Percentiles rank a stretch among this genome's conserved stretches.
phyloP scores from a whole-genome alignment of 2,329 filamentous ascomycete genomes.

The Mollisiaceae sp. region DNA sequence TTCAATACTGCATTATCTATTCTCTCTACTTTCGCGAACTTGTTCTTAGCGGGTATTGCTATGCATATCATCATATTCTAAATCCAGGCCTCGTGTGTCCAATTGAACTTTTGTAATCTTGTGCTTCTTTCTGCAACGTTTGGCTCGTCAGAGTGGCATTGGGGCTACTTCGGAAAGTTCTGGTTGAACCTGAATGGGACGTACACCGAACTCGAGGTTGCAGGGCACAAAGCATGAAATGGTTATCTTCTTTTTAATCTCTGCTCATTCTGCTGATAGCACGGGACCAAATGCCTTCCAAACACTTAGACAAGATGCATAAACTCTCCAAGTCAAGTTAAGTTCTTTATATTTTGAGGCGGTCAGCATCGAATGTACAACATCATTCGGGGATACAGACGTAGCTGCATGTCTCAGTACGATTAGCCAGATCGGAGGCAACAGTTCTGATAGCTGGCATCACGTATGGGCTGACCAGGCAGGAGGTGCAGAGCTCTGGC shows the following conservation, averaged over 20 bases:
- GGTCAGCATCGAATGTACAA: slow-evolving; percentile 47
- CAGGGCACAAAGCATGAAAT: background rate
- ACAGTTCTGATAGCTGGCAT: slow-evolving; percentile 49
- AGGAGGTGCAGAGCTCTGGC: slow-evolving; percentile 43
- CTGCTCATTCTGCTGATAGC: background rate
- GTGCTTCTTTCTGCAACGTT: no score
- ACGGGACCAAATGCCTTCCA: background rate
- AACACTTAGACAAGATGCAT: slow-evolving; percentile 7
- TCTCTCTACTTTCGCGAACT: no score
- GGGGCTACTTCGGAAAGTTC: background rate
- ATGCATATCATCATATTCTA: no score
- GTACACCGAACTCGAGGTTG: background rate
- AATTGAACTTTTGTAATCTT: no score
- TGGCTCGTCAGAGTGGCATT: no score
- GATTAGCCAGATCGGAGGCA: slow-evolving; percentile 44
- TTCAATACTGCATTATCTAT: no score
- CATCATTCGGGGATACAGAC: slow-evolving; percentile 46
- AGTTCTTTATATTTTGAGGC: slow-evolving; percentile 51
- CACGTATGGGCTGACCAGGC: slow-evolving; percentile 44
- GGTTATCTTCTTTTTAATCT: background rate
- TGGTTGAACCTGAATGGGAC: background rate
- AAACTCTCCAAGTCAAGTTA: slow-evolving; percentile 27
- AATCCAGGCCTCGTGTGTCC: no score
- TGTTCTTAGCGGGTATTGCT: no score
- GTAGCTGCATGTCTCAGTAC: slow-evolving; percentile 48